Evolutionary conservation across 192 early-diverging fungal species (phyloP).

Genomic region (Entomortierella chlamydospora): DNA sequence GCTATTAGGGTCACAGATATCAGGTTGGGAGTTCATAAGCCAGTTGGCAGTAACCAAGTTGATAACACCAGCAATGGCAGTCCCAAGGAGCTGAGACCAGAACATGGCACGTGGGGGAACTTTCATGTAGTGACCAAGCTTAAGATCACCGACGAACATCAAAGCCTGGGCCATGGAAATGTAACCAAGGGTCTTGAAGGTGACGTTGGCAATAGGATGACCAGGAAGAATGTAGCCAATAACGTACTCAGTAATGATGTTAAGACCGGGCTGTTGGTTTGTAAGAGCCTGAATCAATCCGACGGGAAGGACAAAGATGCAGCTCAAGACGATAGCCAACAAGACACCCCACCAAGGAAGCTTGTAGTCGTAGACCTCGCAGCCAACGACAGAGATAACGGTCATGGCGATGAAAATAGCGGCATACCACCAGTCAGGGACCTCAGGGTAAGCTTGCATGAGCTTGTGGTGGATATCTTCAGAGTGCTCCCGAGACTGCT

Average conservation of each 20-base stretch:
- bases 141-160: constrained; percentile 77
- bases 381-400: constrained; percentile 44
- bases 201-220: constrained; percentile 61
- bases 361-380: constrained; percentile 48
- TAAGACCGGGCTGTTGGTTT: constrained; percentile 62
- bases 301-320: constrained; percentile 67
- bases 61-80: constrained; percentile 67
- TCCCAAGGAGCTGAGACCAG: constrained; percentile 67
- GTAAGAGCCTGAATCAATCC: constrained; percentile 69
- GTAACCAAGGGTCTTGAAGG: constrained; percentile 70
- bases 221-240: constrained; percentile 68
- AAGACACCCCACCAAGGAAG: constrained; percentile 65
- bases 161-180: constrained; percentile 81
- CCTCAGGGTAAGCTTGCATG: constrained; percentile 74
- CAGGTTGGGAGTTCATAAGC: constrained; percentile 57
- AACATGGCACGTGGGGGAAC: constrained; percentile 63
- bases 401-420: constrained; percentile 55
- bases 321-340: constrained; percentile 54
- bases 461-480: constrained; percentile 73
- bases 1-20: too few species aligned
- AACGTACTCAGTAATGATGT: constrained; percentile 73
- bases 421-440: constrained; percentile 68
- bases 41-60: constrained; percentile 61
- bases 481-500: constrained; percentile 44
- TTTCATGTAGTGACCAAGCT: constrained; percentile 65